These are phyloP conservation scores for Vitis hybrid DNA, from an alignment of 177 flowering plant species.

Conservation along the genomic window DNA sequence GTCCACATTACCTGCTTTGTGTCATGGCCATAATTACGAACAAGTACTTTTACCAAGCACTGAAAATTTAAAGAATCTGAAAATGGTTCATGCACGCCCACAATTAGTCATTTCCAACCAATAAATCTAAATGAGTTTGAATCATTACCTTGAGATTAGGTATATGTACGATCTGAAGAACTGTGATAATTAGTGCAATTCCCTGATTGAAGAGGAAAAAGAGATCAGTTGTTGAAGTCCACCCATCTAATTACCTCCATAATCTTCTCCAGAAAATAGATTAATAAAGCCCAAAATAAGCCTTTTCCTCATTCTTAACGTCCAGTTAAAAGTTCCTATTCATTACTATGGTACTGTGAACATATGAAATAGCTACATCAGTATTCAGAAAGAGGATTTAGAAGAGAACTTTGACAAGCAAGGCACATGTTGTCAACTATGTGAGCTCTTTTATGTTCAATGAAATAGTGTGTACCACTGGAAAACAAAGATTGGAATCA, in stretches of 20 bases:
- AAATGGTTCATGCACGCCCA: not conserved
- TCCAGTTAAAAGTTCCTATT: not conserved
- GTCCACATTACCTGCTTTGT: too few relatives aligned
- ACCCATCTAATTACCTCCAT: not conserved
- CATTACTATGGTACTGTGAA: too few relatives aligned
- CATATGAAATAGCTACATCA: too few relatives aligned
- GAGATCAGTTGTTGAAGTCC: not conserved
- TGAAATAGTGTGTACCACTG: too few relatives aligned
- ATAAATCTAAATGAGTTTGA: not conserved
- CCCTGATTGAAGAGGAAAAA: conserved; percentile 52
- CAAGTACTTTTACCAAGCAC: too few relatives aligned
- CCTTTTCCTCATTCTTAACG: not conserved
- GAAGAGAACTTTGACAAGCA: too few relatives aligned
- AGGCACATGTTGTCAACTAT: too few relatives aligned
- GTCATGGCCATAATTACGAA: too few relatives aligned
- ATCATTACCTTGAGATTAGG: conserved; percentile 90
- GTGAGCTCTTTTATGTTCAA: too few relatives aligned
- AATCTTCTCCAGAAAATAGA: not conserved
- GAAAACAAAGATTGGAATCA: too few relatives aligned
- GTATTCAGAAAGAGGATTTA: too few relatives aligned
- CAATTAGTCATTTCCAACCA: not conserved
- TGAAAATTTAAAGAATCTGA: too few relatives aligned
- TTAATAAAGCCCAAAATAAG: not conserved
- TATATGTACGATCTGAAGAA: conserved; percentile 85
- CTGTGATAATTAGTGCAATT: conserved; percentile 86